Conservation (phyloP, 192 early-diverging fungal genomes). For the Gonapodya sp. region DNA sequence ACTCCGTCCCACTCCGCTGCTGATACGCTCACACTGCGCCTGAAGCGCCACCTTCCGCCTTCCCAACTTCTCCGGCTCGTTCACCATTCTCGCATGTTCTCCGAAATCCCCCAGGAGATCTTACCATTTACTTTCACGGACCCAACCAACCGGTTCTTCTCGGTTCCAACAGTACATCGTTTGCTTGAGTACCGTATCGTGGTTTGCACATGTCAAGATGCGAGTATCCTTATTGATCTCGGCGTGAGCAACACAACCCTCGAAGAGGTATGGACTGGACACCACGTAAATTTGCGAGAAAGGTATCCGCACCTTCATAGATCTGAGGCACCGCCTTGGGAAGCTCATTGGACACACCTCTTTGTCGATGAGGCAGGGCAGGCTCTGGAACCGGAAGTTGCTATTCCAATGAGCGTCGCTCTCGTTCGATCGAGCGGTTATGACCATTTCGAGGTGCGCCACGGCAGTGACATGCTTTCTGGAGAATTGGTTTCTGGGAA, state of each 20-base stretch:
- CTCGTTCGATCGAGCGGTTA: constrained; percentile 15
- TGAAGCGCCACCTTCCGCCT: constrained; percentile 26
- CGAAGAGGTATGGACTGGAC: background rate
- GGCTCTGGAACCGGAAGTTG: constrained; percentile 40
- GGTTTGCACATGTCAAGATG: constrained; percentile 39
- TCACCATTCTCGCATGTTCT: constrained; percentile 27
- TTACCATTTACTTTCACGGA: constrained; percentile 25
- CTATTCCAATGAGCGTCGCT: constrained; percentile 33
- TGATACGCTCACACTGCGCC: constrained; percentile 39
- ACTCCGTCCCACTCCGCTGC: constrained; percentile 41
- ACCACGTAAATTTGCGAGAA: background rate
- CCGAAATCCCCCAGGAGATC: constrained; percentile 29
- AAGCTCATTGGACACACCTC: constrained; percentile 27
- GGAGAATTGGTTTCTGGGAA: no score
- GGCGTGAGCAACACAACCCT: constrained; percentile 26
- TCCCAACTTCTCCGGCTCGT: constrained; percentile 34
- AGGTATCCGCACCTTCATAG: background rate
- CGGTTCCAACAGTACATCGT: constrained; percentile 28
- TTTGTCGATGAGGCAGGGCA: constrained; percentile 50
- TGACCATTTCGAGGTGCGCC: background rate
- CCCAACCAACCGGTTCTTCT: constrained; percentile 22
- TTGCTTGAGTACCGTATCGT: constrained; percentile 31
- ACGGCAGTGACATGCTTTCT: no score
- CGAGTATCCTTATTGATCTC: constrained; percentile 29
- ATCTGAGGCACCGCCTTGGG: background rate